Base-by-base conservation (phyloP, 75 land plant species). In the Sequoia sempervirens region DNA sequence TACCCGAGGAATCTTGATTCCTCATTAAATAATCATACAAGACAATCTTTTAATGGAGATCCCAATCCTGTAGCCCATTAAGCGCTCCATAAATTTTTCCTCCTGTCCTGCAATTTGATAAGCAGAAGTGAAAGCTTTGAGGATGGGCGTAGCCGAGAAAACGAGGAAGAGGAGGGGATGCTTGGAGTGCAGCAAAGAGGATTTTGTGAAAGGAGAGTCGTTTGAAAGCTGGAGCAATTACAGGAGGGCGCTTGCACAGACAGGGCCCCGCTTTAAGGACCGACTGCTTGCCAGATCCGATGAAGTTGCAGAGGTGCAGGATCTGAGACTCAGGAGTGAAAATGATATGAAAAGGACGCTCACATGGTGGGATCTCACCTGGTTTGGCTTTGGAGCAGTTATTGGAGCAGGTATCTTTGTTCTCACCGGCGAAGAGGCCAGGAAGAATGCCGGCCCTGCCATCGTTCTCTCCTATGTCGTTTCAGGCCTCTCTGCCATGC, bases 401-500 rank as follows among this genome's bases (percentile, higher is more conserved):
- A 86, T 94, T 20, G 96, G 96, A 36, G 86, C 96, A 23, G 92
- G 94, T 68, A 86, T 94, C 36, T 94, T 94, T 82, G 88, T 88
- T 78, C 82, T 92, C 85, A 92, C 94, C 28, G 92, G 94, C 20
- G 88, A 80, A 18, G 91, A 92, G 75, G 90, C 96, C 52, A 76
- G 40, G 32, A 18, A 40, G 1, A 61, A 80, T 41, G 96, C 91
- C 26, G 94, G 92, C 15, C 93, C 95, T n/a, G 86, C 90, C 58
- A 87, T 92, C 46, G 84, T 88, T 54, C 76, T 94, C 23, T 88
- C 96, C 30, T 94, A 89, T 66, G 90, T 75, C 36, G 79, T 81
- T 7, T 85, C 94, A 0, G 94, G 94, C 13, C 10, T 87, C 56
- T 89, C 93, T 26, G 90, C 93, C 34, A 50, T 92, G 82, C 87